A percentile compares a stretch with the other conserved stretches of the same genome.
phyloP scores from a whole-genome alignment of 345 rosid genomes.

The Salix viminalis region DNA sequence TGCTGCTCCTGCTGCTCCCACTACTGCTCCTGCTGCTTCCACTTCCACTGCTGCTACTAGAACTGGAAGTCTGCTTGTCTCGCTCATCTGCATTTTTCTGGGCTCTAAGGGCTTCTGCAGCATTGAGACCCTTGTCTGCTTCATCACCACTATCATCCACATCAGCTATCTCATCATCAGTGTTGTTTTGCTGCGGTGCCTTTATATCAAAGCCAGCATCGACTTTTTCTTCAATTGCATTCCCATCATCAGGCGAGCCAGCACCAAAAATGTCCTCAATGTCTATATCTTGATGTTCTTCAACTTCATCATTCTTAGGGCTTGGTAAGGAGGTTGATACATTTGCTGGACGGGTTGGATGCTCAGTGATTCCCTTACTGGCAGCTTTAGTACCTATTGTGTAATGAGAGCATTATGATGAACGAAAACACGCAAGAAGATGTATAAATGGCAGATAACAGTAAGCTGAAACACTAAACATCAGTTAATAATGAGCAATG shows the following conservation, averaged over 20 bases:
- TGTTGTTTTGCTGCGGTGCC: conserved; percentile 46
- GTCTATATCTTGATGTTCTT: conserved; percentile 62
- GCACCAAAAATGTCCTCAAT: conserved; percentile 62
- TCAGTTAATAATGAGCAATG: not conserved
- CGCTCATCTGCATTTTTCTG: conserved; percentile 60
- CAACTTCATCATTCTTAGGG: conserved; percentile 49
- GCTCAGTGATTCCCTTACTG: conserved; percentile 30
- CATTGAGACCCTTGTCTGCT: conserved; percentile 63
- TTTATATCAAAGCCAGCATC: conserved; percentile 25
- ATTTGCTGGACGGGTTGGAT: conserved; percentile 31
- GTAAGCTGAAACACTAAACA: not conserved
- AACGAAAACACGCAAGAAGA: not conserved
- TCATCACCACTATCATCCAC: conserved; percentile 73
- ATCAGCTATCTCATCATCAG: conserved; percentile 84
- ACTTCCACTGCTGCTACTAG: conserved; percentile 72
- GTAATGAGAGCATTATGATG: not conserved
- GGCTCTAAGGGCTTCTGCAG: conserved; percentile 90
- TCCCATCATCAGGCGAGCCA: conserved; percentile 42
- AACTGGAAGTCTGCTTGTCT: conserved; percentile 39
- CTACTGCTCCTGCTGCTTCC: conserved; percentile 63
- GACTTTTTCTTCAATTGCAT: conserved; percentile 28
- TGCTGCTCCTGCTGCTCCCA: conserved; percentile 54
- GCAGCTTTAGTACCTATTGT: conserved; percentile 31
- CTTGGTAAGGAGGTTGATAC: conserved; percentile 33
- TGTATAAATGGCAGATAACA: not conserved